Evolutionary conservation across 106 monocot species (phyloP), one percentile per base, ranked within the genome.

Genomic region (Xerophyta viscosa): DNA sequence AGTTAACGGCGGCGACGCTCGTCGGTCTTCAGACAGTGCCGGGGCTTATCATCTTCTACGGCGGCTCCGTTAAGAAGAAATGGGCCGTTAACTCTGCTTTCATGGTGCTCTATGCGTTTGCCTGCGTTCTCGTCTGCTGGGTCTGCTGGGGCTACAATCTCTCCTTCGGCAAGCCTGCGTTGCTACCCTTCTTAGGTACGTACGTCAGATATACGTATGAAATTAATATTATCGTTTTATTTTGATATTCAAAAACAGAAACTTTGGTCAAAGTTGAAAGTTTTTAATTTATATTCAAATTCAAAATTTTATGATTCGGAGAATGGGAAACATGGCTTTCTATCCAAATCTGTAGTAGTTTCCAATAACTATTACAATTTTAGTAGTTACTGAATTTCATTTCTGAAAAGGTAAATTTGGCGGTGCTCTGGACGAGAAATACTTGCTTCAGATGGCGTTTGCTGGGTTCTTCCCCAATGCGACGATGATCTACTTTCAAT

Each of bases 51-150:
- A 29, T 78, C 42, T 62, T 72, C 28, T 78, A 78, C 37, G 78
- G 57, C 41, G 61, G 72, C 62, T 67, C 64, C 43, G 72, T 72
- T 26, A 72, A 77, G 71, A 71, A 63, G 62, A 77, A 77, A 46
- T 77, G 77, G 77, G 71, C 71, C 1, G 64, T 71, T 8, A 78
- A 78, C 78, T 78, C 78, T 8, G 72, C 78, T 24, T 78, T 78
- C 71, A 78, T 78, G 78, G 72, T 72, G 0, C 61, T 68, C 47
- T 78, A 71, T 45, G 61, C 76, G 44, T 76, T 70, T 48, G 76
- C 76, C 1, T 62, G 70, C 18, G 37, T 46, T 3, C 41, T 64
- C 37, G 39, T 63, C 24, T 56, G 58, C 47, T 76, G 76, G 76
- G 70, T 76, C 54, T n/a, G 23, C 25, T 45, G 58, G 31, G 76